These are phyloP conservation scores for Ascochyta viciae-villosae DNA, from an alignment of 2,329 filamentous ascomycete species.

Conservation along the genomic window DNA sequence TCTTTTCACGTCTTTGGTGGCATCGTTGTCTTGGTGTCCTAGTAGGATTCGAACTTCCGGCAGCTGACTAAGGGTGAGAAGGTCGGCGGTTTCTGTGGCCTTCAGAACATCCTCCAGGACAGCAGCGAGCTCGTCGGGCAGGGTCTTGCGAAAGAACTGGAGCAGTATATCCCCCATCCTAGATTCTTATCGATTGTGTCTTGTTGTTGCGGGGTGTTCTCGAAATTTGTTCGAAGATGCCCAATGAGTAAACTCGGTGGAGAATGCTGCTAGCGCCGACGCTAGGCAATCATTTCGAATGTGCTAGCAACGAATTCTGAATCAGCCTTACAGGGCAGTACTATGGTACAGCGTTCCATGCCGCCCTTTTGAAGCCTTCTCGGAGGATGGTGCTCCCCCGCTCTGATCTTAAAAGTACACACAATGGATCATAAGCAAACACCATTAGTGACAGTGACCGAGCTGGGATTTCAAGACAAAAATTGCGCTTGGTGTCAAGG, in stretches of 20 bases:
- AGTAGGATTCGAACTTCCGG: conserved; percentile 52
- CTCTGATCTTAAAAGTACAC: no score
- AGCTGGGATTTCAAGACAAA: neutral
- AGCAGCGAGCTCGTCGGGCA: conserved; percentile 52
- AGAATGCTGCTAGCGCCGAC: conserved; percentile 38
- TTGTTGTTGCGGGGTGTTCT: conserved; percentile 27
- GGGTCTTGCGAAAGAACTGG: conserved; percentile 48
- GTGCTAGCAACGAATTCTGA: conserved; percentile 13
- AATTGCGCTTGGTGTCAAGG: neutral
- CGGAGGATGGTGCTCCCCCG: neutral
- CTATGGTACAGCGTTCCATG: neutral
- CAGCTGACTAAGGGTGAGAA: conserved; percentile 48
- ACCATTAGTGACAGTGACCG: no score
- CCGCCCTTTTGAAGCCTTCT: conserved; percentile 6
- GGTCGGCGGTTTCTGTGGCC: conserved; percentile 53
- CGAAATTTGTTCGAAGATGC: conserved; percentile 29
- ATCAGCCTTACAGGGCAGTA: conserved; percentile 8
- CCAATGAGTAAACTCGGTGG: conserved; percentile 38
- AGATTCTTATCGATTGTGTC: conserved; percentile 20
- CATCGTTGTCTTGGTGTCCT: conserved; percentile 47
- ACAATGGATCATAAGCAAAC: no score
- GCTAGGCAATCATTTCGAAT: conserved; percentile 29
- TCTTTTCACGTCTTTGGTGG: conserved; percentile 37
- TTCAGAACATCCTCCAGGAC: conserved; percentile 48
- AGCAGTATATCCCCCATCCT: conserved; percentile 54